Conservation (phyloP, 345 rosid genomes). For the Gossypium arboreum region DNA sequence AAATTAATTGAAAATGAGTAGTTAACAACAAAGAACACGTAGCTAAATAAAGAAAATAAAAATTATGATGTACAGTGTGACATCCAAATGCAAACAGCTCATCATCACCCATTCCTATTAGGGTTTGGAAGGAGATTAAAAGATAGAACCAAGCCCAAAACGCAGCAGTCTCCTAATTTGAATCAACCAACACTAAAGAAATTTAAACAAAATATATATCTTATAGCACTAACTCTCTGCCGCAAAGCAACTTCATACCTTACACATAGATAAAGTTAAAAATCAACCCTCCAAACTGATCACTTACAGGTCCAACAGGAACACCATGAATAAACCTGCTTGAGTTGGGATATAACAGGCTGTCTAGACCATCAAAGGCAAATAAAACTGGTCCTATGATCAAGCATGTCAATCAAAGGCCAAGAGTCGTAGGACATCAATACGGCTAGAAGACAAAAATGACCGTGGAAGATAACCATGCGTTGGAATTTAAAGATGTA, state of each 20-base stretch:
- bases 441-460: no score
- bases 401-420: no score
- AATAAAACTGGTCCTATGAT: not conserved
- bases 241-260: no score
- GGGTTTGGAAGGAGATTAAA: not conserved
- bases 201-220: conserved; percentile 15
- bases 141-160: conserved; percentile 7
- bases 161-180: not conserved
- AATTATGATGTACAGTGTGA: not conserved
- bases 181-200: conserved; percentile 18
- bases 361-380: conserved; percentile 4
- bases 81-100: not conserved
- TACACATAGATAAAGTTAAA: no score
- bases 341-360: conserved; percentile 28
- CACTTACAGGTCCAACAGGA: conserved; percentile 36
- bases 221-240: not conserved
- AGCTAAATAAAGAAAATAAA: no score
- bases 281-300: conserved; percentile 24
- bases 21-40: no score
- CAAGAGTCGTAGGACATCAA: no score
- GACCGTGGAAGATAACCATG: no score
- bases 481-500: not conserved
- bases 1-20: no score
- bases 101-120: no score
- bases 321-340: conserved; percentile 42